Evolutionary conservation across 169 alveolate genomes (phyloP).

Genomic region (Cryptosporidium sp.): DNA sequence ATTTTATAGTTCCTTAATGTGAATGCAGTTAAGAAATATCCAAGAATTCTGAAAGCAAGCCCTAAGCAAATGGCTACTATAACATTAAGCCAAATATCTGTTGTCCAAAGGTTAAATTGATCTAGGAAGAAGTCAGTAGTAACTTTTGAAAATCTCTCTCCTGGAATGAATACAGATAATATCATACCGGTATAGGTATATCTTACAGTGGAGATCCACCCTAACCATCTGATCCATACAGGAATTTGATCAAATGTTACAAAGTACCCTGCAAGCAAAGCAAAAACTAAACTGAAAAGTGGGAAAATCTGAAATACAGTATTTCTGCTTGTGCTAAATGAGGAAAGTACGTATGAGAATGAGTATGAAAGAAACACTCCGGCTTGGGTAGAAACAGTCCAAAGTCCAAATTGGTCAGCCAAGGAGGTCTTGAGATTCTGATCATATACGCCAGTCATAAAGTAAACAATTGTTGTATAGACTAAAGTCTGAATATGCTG

Average conservation of each 20-base stretch:
- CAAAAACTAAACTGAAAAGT: slow-evolving; percentile 19
- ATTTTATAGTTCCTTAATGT: slow-evolving; percentile 31
- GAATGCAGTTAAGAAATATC: slow-evolving; percentile 47
- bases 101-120: slow-evolving; percentile 41
- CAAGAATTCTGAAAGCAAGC: slow-evolving; percentile 43
- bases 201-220: slow-evolving; percentile 80
- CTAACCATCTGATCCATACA: slow-evolving; percentile 79
- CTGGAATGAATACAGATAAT: slow-evolving; percentile 60
- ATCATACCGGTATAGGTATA: slow-evolving; percentile 79
- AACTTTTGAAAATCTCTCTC: slow-evolving; percentile 34
- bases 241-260: slow-evolving; percentile 83
- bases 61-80: slow-evolving; percentile 28
- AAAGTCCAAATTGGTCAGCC: slow-evolving; percentile 65
- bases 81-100: slow-evolving; percentile 23
- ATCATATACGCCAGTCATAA: slow-evolving; percentile 56
- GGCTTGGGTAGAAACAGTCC: slow-evolving; percentile 55
- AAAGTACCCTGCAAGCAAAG: slow-evolving; percentile 83
- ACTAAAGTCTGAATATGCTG: slow-evolving; percentile 57
- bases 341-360: slow-evolving; percentile 42
- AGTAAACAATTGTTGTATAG: slow-evolving; percentile 50
- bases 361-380: slow-evolving; percentile 36
- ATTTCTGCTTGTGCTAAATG: slow-evolving; percentile 17
- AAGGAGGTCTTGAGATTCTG: slow-evolving; percentile 21
- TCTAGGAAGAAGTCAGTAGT: slow-evolving; percentile 55
- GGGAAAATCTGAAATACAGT: slow-evolving; percentile 52